Base-by-base conservation (phyloP, 2,329 filamentous ascomycete species). In the Herpotrichia juniperi region DNA sequence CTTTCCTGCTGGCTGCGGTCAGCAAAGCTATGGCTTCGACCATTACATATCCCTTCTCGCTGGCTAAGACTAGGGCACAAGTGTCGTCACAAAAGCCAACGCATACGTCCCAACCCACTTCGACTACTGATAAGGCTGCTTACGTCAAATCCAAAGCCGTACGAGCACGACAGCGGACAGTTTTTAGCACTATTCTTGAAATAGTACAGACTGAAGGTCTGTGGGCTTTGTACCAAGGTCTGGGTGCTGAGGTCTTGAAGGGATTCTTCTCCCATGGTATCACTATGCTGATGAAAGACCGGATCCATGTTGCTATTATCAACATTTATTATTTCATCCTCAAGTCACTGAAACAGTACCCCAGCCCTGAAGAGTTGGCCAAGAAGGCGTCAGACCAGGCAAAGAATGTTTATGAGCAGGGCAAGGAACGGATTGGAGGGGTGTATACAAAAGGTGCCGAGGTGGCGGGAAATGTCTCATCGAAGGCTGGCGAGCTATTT, bases 191-290 rank as follows among this genome's bases (percentile, higher is more conserved):
- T 8, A 81, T 92, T 17, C 57, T 85, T 21, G 77, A 80, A 17
- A 82, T 84, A 50, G 77, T 76, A 26, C 81, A 79, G 40, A 79
- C 76, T 0, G 90, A 96, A 65, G 92, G 92, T 0, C 54, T 87
- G 0, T 68, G 70, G 3, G 88, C 86, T 0, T 75, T 96, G 8
- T 96, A 96, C 67, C 84, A 88, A 43, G 92, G 91, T 4, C 77
- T 96, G 0, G 81, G 81, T 12, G 89, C 87, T 4, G 90, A 96
- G 73, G 80, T 96, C 2, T 73, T 93, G 8, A 93, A 92, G 64
- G 89, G 89, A 0, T 96, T 96, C 75, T 87, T 96, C 64, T 87
- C 86, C 19, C 91, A 96, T 64, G 92, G 92, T 0, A 82, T 92
- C 46, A 93, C 91, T 1, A 96, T 96, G 90, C 77, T 93, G 48